These are phyloP conservation scores for Globisporangium radiosum DNA, from an alignment of 352 stramenopile species.

Conservation along the genomic window DNA sequence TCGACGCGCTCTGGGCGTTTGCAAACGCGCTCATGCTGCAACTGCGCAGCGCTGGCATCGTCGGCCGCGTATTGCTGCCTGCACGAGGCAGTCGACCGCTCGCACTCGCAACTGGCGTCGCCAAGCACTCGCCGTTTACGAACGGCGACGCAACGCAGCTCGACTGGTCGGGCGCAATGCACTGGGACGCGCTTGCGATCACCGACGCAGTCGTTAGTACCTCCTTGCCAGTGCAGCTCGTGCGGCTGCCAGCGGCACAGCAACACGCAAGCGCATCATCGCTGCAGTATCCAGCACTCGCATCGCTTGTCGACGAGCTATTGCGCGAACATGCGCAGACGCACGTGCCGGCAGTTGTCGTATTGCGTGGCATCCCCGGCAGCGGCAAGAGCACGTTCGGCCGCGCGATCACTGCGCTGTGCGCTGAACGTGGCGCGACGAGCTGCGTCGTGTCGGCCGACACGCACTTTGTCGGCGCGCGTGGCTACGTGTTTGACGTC, in stretches of 20 bases:
- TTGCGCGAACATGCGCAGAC: conserved; percentile 17
- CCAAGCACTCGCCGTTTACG: neutral
- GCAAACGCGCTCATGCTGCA: conserved; percentile 32
- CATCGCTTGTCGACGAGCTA: conserved; percentile 30
- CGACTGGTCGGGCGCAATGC: conserved; percentile 11
- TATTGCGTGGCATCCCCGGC: conserved; percentile 63
- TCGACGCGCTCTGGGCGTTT: conserved; percentile 42
- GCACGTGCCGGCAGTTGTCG: conserved; percentile 32
- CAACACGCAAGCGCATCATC: neutral
- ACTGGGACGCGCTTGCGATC: conserved; percentile 9
- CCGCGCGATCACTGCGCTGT: conserved; percentile 34
- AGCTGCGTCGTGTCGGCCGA: conserved; percentile 55
- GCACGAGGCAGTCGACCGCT: conserved; percentile 7
- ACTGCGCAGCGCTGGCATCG: conserved; percentile 36
- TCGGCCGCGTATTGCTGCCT: conserved; percentile 20
- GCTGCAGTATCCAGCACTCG: conserved; percentile 27
- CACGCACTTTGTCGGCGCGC: conserved; percentile 50
- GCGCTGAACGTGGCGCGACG: conserved; percentile 14
- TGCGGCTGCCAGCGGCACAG: conserved; percentile 14
- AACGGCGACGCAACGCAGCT: neutral
- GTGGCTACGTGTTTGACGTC: conserved; percentile 60
- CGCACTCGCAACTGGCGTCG: conserved; percentile 9
- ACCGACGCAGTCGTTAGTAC: neutral
- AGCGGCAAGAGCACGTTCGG: conserved; percentile 66
- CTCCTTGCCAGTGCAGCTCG: conserved; percentile 13